These are phyloP conservation scores for Diplodia intermedia DNA, from an alignment of 2,329 filamentous ascomycete genomes.

Conservation along the genomic window DNA sequence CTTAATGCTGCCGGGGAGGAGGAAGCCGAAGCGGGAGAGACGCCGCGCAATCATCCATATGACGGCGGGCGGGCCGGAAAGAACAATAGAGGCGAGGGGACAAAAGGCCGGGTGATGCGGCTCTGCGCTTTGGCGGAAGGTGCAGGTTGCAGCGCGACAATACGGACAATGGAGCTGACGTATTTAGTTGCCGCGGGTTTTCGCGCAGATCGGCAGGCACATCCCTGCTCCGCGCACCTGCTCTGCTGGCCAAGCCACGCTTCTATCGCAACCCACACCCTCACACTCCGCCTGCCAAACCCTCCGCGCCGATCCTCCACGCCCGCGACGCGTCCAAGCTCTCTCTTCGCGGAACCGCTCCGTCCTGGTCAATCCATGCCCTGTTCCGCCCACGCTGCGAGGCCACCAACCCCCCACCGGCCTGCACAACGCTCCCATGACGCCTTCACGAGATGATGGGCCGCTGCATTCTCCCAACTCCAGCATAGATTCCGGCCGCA, in stretches of 20 bases:
- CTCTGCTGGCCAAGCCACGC: slow-evolving; percentile 30
- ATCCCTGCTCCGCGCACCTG: slow-evolving; percentile 29
- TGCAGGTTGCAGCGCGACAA: background rate
- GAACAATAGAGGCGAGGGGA: background rate
- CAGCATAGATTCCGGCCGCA: slow-evolving; percentile 66
- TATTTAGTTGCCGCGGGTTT: slow-evolving; percentile 25
- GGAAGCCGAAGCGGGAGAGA: slow-evolving; percentile 11
- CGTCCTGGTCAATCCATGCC: slow-evolving; percentile 31
- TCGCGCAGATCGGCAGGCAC: slow-evolving; percentile 30
- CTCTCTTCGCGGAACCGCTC: slow-evolving; percentile 5
- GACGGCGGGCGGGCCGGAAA: background rate
- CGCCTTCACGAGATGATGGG: slow-evolving; percentile 49
- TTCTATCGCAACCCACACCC: slow-evolving; percentile 29
- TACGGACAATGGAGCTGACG: slow-evolving; percentile 2
- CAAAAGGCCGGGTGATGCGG: slow-evolving; percentile 1
- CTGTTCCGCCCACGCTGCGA: slow-evolving; percentile 29
- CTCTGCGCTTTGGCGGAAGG: slow-evolving; percentile 1
- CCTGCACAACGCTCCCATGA: slow-evolving; percentile 44
- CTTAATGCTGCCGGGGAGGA: slow-evolving; percentile 11
- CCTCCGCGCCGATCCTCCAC: slow-evolving; percentile 29
- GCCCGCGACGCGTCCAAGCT: slow-evolving; percentile 24
- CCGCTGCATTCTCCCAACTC: slow-evolving; percentile 44
- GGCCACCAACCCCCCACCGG: slow-evolving; percentile 24
- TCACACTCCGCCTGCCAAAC: background rate
- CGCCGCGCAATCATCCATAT: slow-evolving; percentile 15